These are phyloP conservation scores for Globisporangium carolinianum DNA, from an alignment of 352 stramenopile genomes.

Conservation along the genomic window DNA sequence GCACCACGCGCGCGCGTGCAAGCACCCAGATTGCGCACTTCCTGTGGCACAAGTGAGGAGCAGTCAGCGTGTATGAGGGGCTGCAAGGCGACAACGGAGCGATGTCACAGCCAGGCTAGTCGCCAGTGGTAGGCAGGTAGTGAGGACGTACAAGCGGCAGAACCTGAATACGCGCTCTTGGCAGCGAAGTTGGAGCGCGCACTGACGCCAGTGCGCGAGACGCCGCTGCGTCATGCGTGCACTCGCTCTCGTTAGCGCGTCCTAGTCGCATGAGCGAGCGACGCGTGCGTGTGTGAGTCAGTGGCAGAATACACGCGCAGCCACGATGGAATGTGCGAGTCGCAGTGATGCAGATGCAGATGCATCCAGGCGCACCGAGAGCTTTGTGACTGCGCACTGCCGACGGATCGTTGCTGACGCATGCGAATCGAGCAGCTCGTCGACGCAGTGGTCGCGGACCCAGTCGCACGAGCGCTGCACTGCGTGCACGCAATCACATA, in stretches of 20 bases:
- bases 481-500: neutral
- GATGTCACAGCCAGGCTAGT: too few relatives aligned
- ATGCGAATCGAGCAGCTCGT: slow-evolving; percentile 24
- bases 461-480: slow-evolving; percentile 22
- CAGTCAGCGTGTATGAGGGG: too few relatives aligned
- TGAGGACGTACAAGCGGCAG: slow-evolving; percentile 32
- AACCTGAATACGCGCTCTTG: slow-evolving; percentile 23
- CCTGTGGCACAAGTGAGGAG: slow-evolving; percentile 12
- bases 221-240: slow-evolving; percentile 1
- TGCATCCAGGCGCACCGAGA: slow-evolving; percentile 20
- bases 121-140: neutral
- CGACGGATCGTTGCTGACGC: slow-evolving; percentile 21
- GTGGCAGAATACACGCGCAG: neutral
- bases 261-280: slow-evolving; percentile 11
- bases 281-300: neutral
- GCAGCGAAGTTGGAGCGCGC: slow-evolving; percentile 17
- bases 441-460: slow-evolving; percentile 41
- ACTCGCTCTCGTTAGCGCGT: slow-evolving; percentile 7
- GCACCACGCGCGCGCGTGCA: slow-evolving; percentile 18
- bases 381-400: slow-evolving; percentile 30
- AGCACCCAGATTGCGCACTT: slow-evolving; percentile 42
- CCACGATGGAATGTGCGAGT: too few relatives aligned
- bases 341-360: too few relatives aligned
- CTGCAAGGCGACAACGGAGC: too few relatives aligned
- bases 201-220: slow-evolving; percentile 23